These are phyloP conservation scores for Hyaloscypha hepaticicola DNA, from an alignment of 495 filamentous ascomycete species.

Conservation along the genomic window DNA sequence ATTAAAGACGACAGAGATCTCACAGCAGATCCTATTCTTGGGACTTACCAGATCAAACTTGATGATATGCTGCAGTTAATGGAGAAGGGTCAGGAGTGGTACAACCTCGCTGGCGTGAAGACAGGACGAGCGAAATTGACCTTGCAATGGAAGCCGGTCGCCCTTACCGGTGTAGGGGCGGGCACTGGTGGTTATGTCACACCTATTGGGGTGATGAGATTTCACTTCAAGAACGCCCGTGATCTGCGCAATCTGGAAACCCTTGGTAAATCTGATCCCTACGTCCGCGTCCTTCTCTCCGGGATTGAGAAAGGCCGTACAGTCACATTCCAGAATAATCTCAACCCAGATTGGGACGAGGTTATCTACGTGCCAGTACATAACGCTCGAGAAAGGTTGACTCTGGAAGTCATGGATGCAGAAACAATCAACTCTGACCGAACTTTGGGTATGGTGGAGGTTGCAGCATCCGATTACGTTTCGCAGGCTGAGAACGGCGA, in stretches of 20 bases:
- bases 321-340: conserved; percentile 93
- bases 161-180: conserved; percentile 66
- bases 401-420: conserved; percentile 93
- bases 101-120: conserved; percentile 78
- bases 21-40: conserved; percentile 76
- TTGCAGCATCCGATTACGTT: conserved; percentile 77
- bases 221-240: conserved; percentile 83
- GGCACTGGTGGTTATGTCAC: conserved; percentile 88
- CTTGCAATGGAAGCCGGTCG: conserved; percentile 93
- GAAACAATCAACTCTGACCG: conserved; percentile 88
- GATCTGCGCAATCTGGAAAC: conserved; percentile 90
- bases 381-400: conserved; percentile 76
- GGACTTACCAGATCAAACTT: conserved; percentile 90
- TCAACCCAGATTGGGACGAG: conserved; percentile 96
- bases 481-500: conserved; percentile 74
- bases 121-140: conserved; percentile 84
- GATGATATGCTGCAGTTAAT: conserved; percentile 90
- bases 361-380: conserved; percentile 93
- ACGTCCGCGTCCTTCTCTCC: conserved; percentile 82
- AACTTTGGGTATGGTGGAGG: conserved; percentile 73
- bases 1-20: conserved; percentile 95
- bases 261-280: conserved; percentile 96
- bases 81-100: conserved; percentile 95
- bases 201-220: conserved; percentile 88
- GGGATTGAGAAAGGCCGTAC: conserved; percentile 87